Conservation (phyloP, 345 rosid species). For the Lagerstroemia speciosa region DNA sequence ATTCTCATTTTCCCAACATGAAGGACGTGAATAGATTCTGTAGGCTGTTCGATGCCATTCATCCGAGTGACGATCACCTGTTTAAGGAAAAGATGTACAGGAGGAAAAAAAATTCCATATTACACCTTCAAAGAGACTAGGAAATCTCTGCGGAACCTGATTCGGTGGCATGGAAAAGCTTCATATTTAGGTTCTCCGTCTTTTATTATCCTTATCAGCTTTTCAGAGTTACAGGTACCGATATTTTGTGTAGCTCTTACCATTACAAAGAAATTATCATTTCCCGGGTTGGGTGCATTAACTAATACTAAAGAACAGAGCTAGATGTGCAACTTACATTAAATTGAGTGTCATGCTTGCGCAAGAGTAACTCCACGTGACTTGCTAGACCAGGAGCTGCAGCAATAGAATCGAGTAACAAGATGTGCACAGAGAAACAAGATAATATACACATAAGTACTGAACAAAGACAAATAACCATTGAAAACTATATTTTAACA, state of each 20-base stretch:
- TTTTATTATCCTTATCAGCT: background rate
- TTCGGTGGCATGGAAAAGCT: background rate
- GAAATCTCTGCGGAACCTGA: background rate
- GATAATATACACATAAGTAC: background rate
- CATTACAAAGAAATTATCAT: background rate
- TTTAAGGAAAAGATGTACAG: slow-evolving; percentile 5
- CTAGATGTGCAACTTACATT: slow-evolving; percentile 39
- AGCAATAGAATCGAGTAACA: background rate
- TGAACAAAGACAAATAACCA: background rate
- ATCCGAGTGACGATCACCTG: slow-evolving; percentile 81
- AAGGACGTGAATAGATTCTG: slow-evolving; percentile 80
- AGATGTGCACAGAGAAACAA: background rate
- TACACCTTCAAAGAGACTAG: background rate
- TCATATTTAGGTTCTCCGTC: background rate
- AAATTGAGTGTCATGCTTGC: slow-evolving; percentile 84
- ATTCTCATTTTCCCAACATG: slow-evolving; percentile 98
- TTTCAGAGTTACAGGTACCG: background rate
- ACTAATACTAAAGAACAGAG: background rate
- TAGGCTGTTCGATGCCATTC: slow-evolving; percentile 62
- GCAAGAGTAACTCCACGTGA: slow-evolving; percentile 89
- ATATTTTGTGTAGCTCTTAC: background rate
- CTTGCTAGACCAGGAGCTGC: slow-evolving; percentile 95
- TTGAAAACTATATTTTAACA: background rate
- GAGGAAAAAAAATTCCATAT: background rate
- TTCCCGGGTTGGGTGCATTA: background rate